These are phyloP conservation scores for Thelonectria olida DNA, from an alignment of 2,329 filamentous ascomycete genomes.

Conservation along the genomic window DNA sequence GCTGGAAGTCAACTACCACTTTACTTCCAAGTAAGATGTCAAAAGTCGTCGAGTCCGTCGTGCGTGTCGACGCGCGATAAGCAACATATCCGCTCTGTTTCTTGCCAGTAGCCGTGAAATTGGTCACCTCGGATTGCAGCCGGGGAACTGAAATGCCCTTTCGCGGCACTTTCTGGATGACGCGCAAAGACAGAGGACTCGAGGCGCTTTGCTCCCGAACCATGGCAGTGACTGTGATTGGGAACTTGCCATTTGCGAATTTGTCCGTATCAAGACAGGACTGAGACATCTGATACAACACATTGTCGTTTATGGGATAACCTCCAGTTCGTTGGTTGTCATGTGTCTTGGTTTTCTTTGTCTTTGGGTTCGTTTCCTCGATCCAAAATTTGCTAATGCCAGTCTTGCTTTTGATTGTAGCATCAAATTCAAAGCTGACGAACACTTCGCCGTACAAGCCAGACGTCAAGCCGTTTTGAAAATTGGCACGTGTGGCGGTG, in stretches of 20 bases:
- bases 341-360: neutral
- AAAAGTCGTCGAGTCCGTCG: neutral
- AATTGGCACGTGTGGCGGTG: neutral
- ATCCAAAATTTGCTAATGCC: constrained; percentile 13
- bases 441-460: neutral
- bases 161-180: neutral
- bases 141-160: constrained; percentile 8
- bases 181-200: constrained; percentile 8
- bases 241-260: neutral
- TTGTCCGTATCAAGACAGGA: neutral
- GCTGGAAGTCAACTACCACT: neutral
- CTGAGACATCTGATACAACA: neutral
- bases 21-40: constrained; percentile 22
- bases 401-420: constrained; percentile 3
- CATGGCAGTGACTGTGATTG: constrained; percentile 7
- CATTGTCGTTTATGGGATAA: constrained; percentile 1
- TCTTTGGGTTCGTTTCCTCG: neutral
- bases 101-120: constrained; percentile 30
- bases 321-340: constrained; percentile 10
- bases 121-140: neutral
- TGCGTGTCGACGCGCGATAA: constrained; percentile 12
- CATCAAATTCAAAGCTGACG: constrained; percentile 1
- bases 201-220: constrained; percentile 19
- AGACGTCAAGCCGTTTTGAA: neutral
- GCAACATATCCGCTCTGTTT: constrained; percentile 10